phyloP scores from a whole-genome alignment of 257 asterid species.

The Fraxinus cuspidata region DNA sequence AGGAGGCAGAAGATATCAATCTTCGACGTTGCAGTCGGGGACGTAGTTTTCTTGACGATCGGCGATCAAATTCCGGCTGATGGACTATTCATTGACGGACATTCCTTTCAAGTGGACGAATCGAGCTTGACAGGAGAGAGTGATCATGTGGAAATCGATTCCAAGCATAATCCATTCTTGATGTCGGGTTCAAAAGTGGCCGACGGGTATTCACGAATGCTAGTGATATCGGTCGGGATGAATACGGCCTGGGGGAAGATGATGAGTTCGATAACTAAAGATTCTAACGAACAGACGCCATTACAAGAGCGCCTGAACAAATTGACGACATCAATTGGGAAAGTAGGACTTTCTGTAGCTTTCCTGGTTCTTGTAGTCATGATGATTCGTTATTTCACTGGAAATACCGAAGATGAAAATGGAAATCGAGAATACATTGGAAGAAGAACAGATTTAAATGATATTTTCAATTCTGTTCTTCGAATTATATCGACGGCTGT shows the following conservation, averaged over 20 bases:
- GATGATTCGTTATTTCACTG: constrained; percentile 60
- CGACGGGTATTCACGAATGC: constrained; percentile 54
- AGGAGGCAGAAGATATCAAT: constrained; percentile 38
- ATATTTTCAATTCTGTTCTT: constrained; percentile 43
- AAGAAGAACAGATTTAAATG: constrained; percentile 30
- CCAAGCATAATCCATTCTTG: constrained; percentile 41
- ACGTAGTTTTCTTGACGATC: constrained; percentile 38
- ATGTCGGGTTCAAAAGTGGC: constrained; percentile 57
- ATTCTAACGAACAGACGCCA: constrained; percentile 46
- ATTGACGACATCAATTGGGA: constrained; percentile 48
- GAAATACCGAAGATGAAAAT: constrained; percentile 29
- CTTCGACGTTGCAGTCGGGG: constrained; percentile 56
- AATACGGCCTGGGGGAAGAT: constrained; percentile 57
- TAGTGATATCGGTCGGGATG: constrained; percentile 56
- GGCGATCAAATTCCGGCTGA: constrained; percentile 77
- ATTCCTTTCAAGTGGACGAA: constrained; percentile 50
- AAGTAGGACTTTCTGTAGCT: constrained; percentile 50
- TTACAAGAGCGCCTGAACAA: constrained; percentile 49
- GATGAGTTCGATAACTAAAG: constrained; percentile 43
- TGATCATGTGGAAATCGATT: constrained; percentile 38
- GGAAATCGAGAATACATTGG: constrained; percentile 38
- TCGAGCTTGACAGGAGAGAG: constrained; percentile 50
- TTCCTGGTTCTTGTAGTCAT: constrained; percentile 43
- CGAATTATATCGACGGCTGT: constrained; percentile 54
- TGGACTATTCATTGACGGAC: constrained; percentile 49